These are phyloP conservation scores for Echinochloa phyllopogon DNA, from an alignment of 176 grass and related monocot species.

Conservation along the genomic window DNA sequence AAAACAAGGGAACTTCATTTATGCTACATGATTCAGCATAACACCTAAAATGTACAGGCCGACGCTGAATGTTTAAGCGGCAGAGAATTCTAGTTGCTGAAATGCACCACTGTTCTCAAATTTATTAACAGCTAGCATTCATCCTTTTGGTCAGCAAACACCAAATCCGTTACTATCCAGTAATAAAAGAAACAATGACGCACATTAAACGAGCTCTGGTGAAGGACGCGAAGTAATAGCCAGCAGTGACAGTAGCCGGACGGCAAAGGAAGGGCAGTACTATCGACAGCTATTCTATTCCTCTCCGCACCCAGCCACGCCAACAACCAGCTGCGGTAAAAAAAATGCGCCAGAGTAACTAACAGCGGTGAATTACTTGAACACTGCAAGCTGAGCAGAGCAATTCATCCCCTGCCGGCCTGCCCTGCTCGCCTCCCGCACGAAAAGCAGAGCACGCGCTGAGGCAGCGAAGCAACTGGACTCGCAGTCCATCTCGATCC, in stretches of 20 bases:
- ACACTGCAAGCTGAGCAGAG: neutral
- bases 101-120: neutral
- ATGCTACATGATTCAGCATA: neutral
- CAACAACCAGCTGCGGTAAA: neutral
- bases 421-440: neutral
- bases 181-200: neutral
- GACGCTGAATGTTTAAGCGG: neutral
- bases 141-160: neutral
- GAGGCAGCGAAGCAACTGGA: neutral
- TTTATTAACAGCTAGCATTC: neutral
- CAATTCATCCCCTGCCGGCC: neutral
- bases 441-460: neutral
- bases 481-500: neutral
- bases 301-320: neutral
- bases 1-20: neutral
- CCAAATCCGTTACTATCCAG: neutral
- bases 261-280: neutral
- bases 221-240: neutral
- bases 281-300: neutral
- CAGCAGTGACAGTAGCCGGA: neutral
- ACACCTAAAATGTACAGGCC: neutral
- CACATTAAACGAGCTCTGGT: neutral
- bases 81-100: neutral
- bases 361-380: neutral
- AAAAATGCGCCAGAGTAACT: neutral